Evolutionary conservation across 225 moss, liverwort and hornwort genomes (phyloP), one percentile per base, ranked within the genome.

Genomic region (Takakia lepidozioides): DNA sequence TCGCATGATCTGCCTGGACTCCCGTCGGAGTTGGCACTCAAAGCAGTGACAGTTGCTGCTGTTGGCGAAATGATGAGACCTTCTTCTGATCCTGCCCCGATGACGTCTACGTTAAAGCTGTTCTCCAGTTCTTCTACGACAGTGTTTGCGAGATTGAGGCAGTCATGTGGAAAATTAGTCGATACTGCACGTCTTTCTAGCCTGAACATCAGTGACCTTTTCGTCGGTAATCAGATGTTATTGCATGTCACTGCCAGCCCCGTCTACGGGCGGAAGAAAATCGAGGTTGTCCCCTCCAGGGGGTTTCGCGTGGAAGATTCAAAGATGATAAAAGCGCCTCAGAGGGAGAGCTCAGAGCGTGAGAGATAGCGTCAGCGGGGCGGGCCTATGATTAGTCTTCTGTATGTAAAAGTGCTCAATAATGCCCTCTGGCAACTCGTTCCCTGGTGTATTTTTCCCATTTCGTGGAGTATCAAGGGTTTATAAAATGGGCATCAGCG

Each of bases 161-260:
- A 68, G 3, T 75, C 65, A 5, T 81, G 48, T 41, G 53, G 49
- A 18, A 46, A 43, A 21, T 17, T 75, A 19, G 61, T 47, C 2
- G 73, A 76, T 43, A 58, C 66, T 11, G 74, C 82, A 25, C 67
- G 54, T 17, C 55, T 52, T 38, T 64, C 68, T 1, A 63, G 71
- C 40, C 51, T 76, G 27, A 68, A 50, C 47, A 35, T 74, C 17
- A 48, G 44, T 59, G 82, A 82, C 51, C 62, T 82, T 1, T 82
- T 69, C 47, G 70, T 68, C 10, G 74, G 64, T 3, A 76, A 48
- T 42, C 74, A 53, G 8, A 65, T 79, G 70, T 38, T 81, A 38
- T 59, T 59, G 9, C 64, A 65, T 57, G 69, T 80, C 25, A 67
- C 60, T 17, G 77, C 83, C 29, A 64, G 61, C 17, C 77, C 87